A percentile compares a stretch with the other conserved stretches of the same genome.
Conservation (phyloP, 202 grass and related monocot genomes). For the Miscanthus sacchariflorus region DNA sequence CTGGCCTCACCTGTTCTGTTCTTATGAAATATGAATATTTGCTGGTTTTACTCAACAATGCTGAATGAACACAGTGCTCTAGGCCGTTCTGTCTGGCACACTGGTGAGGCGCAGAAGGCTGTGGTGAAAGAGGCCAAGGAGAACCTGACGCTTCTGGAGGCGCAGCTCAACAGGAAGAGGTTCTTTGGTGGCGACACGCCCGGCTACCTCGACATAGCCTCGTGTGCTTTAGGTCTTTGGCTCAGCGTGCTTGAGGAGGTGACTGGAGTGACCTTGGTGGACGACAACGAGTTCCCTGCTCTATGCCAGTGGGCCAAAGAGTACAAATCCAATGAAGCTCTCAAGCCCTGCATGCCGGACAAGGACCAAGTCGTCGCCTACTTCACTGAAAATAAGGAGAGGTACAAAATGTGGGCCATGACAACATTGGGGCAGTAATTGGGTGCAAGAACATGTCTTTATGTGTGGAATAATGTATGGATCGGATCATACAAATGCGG, state of each 20-base stretch:
- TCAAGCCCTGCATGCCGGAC: constrained; percentile 44
- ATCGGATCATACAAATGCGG: too few relatives aligned
- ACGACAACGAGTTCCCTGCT: constrained; percentile 20
- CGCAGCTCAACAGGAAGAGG: too few relatives aligned
- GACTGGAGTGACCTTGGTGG: constrained; percentile 45
- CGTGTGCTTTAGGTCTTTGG: constrained; percentile 48
- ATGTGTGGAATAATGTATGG: too few relatives aligned
- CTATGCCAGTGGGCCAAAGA: constrained; percentile 54
- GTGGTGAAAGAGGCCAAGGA: too few relatives aligned
- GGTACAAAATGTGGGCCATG: background rate
- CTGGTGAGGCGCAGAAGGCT: too few relatives aligned
- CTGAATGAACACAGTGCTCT: too few relatives aligned
- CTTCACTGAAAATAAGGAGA: constrained; percentile 39
- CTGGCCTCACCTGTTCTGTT: too few relatives aligned
- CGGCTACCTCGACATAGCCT: background rate
- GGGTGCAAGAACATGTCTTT: background rate
- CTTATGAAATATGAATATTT: too few relatives aligned
- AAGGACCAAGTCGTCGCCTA: constrained; percentile 30
- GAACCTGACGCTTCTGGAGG: too few relatives aligned
- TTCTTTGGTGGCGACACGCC: too few relatives aligned
- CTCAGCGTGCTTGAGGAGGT: constrained; percentile 53
- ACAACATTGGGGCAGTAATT: background rate
- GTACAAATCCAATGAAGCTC: background rate
- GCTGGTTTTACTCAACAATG: too few relatives aligned
- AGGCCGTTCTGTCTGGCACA: too few relatives aligned